Evolutionary conservation across 257 asterid species (phyloP).

Genomic region (Coffea canephora): DNA sequence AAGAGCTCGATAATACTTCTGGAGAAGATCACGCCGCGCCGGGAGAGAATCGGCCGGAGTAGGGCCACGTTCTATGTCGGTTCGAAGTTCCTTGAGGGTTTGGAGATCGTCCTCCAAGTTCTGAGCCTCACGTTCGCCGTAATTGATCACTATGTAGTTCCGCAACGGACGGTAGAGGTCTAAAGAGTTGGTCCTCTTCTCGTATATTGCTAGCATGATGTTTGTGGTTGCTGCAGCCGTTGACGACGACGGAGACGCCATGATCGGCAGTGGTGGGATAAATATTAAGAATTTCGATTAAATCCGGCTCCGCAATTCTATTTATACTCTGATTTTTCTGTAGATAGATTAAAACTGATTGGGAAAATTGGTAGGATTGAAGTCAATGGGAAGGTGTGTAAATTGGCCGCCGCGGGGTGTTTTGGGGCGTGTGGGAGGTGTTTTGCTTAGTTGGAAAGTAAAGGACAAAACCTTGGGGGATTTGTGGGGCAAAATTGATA

Average conservation of each 20-base stretch:
- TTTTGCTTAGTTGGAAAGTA: no score
- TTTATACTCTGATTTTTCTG: neutral
- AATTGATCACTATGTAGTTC: slow-evolving; percentile 69
- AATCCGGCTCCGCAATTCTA: neutral
- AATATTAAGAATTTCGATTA: neutral
- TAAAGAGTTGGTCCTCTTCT: slow-evolving; percentile 74
- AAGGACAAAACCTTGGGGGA: no score
- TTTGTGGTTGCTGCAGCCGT: slow-evolving; percentile 49
- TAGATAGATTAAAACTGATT: neutral
- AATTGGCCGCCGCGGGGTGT: no score
- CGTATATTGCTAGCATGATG: slow-evolving; percentile 78
- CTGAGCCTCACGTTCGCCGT: slow-evolving; percentile 92
- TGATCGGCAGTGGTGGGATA: slow-evolving; percentile 21
- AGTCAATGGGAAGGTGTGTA: neutral
- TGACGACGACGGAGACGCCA: slow-evolving; percentile 53
- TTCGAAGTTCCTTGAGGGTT: slow-evolving; percentile 68
- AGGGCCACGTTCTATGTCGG: slow-evolving; percentile 64
- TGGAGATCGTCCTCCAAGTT: slow-evolving; percentile 83
- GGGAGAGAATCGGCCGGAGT: slow-evolving; percentile 47
- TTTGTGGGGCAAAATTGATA: no score
- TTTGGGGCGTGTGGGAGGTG: no score
- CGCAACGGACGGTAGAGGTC: slow-evolving; percentile 91
- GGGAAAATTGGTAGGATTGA: neutral
- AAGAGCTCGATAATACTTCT: slow-evolving; percentile 84
- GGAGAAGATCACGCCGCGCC: slow-evolving; percentile 88